Percentiles rank a stretch among this genome's conserved stretches.
These are phyloP conservation scores for Pseudevernia furfuracea DNA, from an alignment of 495 filamentous ascomycete genomes.

Conservation along the genomic window DNA sequence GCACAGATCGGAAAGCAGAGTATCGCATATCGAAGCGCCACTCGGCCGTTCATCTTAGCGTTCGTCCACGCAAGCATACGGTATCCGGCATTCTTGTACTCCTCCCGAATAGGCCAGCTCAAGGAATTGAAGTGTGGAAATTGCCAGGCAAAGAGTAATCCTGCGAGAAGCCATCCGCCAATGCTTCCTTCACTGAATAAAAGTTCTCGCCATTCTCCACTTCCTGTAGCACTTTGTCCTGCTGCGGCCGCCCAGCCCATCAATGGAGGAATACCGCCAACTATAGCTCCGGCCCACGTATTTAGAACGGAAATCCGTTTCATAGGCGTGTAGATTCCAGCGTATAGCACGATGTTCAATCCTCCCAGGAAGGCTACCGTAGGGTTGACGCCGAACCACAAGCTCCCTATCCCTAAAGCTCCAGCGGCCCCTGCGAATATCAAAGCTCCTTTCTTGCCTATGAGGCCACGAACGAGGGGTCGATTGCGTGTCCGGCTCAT, in stretches of 20 bases:
- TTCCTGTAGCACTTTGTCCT: conserved; percentile 73
- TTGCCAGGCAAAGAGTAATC: conserved; percentile 88
- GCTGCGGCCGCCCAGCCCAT: conserved; percentile 98
- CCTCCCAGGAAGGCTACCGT: conserved; percentile 81
- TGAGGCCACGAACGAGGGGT: conserved; percentile 75
- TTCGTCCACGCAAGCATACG: conserved; percentile 89
- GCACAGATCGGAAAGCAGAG: conserved; percentile 82
- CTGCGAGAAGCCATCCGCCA: conserved; percentile 85
- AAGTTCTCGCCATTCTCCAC: conserved; percentile 67
- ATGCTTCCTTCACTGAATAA: conserved; percentile 60
- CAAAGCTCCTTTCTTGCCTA: conserved; percentile 66
- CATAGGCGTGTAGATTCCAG: conserved; percentile 83
- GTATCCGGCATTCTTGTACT: conserved; percentile 83
- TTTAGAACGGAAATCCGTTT: conserved; percentile 84
- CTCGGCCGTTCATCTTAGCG: conserved; percentile 70
- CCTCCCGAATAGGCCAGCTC: conserved; percentile 76
- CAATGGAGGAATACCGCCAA: conserved; percentile 87
- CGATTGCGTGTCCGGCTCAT: conserved; percentile 89
- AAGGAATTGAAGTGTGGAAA: conserved; percentile 97
- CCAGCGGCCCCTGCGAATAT: conserved; percentile 71
- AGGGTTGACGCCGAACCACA: conserved; percentile 89
- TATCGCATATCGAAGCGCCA: conserved; percentile 81
- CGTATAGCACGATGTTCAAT: conserved; percentile 81
- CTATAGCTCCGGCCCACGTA: conserved; percentile 90
- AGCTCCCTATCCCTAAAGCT: conserved; percentile 51